phyloP scores from a whole-genome alignment of 1,139 yeast genomes.

The Saccharomyces pastorianus region DNA sequence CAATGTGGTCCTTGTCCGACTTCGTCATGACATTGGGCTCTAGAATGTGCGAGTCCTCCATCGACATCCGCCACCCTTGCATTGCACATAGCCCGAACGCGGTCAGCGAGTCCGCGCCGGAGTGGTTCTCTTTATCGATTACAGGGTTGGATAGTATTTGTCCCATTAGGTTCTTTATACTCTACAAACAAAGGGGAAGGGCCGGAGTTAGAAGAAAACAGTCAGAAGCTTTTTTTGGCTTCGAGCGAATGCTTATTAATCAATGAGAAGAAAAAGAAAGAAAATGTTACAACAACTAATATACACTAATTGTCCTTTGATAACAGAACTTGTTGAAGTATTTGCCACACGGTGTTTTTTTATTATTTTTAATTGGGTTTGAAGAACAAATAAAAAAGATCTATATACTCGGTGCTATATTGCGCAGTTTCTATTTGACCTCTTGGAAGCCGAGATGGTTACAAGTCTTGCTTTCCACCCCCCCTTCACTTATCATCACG shows the following conservation, averaged over 20 bases:
- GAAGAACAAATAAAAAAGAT: background rate
- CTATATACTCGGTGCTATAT: background rate
- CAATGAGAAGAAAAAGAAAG: background rate
- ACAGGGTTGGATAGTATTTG: constrained; percentile 69
- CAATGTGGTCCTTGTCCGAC: constrained; percentile 41
- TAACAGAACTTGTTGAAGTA: background rate
- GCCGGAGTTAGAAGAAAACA: background rate
- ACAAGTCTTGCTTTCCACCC: background rate
- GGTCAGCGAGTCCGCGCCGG: constrained; percentile 57
- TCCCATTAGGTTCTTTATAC: constrained; percentile 42
- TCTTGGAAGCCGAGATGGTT: background rate
- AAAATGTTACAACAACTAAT: background rate
- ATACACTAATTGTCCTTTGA: background rate
- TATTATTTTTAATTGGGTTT: background rate
- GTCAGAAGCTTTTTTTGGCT: background rate
- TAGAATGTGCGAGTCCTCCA: constrained; percentile 87
- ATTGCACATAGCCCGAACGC: constrained; percentile 84
- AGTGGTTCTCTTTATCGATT: constrained; percentile 62
- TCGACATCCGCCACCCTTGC: constrained; percentile 98
- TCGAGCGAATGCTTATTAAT: background rate
- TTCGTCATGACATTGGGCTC: constrained; percentile 40
- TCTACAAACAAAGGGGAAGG: background rate
- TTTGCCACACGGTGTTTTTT: background rate
- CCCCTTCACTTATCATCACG: background rate
- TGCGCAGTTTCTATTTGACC: background rate